These are phyloP conservation scores for Aspergillus fischeri DNA, from an alignment of 2,329 filamentous ascomycete genomes.

Conservation along the genomic window DNA sequence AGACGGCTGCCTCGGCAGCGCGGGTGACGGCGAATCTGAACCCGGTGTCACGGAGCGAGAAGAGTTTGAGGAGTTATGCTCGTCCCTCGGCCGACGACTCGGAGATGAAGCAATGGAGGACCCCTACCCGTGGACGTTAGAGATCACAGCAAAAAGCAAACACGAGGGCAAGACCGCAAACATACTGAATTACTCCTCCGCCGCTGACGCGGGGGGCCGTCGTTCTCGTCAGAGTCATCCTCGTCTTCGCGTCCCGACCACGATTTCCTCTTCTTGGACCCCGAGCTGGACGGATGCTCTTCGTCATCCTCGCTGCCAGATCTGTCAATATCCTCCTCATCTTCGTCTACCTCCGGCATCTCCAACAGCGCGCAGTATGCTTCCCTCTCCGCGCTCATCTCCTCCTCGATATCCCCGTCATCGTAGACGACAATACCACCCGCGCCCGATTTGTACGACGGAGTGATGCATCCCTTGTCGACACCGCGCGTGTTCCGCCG, in stretches of 20 bases:
- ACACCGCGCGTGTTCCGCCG: constrained; percentile 61
- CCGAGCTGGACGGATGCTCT: constrained; percentile 37
- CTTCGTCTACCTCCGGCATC: constrained; percentile 85
- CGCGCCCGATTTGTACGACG: constrained; percentile 69
- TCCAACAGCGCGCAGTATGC: constrained; percentile 82
- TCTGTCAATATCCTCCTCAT: constrained; percentile 61
- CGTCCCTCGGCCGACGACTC: constrained; percentile 37
- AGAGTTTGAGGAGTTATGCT: constrained; percentile 42
- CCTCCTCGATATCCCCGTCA: constrained; percentile 89
- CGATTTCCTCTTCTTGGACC: constrained; percentile 68
- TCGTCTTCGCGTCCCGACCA: constrained; percentile 69
- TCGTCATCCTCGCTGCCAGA: constrained; percentile 57
- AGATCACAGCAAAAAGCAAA: constrained; percentile 9
- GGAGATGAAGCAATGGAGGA: constrained; percentile 41
- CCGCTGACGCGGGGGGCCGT: constrained; percentile 71
- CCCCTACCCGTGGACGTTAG: constrained; percentile 19
- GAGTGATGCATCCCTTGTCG: constrained; percentile 66
- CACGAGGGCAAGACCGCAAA: not conserved
- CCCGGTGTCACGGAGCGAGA: constrained; percentile 44
- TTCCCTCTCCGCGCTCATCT: constrained; percentile 67
- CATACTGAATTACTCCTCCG: constrained; percentile 81
- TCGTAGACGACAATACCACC: constrained; percentile 94
- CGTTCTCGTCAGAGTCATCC: constrained; percentile 64
- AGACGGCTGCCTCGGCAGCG: constrained; percentile 58
- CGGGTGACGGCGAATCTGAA: constrained; percentile 37